Evolutionary conservation across 2,329 filamentous ascomycete species (phyloP).

Genomic region (Aspergillus fumigatiaffinis): DNA sequence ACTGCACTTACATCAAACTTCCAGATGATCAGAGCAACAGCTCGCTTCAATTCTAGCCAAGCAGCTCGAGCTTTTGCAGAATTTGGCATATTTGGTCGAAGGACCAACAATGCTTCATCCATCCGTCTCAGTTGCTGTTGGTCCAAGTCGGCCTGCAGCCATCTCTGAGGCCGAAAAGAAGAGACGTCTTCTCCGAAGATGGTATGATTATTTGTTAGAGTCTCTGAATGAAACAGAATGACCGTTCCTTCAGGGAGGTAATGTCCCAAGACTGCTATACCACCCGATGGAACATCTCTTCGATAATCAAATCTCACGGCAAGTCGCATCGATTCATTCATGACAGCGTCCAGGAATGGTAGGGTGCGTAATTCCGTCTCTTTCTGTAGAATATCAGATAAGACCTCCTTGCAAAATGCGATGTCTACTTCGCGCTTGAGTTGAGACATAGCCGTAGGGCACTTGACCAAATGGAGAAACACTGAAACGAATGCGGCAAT

Average conservation of each 20-base stretch:
- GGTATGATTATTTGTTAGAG: neutral
- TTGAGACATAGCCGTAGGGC: conserved; percentile 1
- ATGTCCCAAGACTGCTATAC: neutral
- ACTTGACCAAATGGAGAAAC: conserved; percentile 4
- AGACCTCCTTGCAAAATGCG: neutral
- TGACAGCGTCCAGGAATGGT: conserved; percentile 13
- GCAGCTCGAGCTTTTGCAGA: conserved; percentile 2
- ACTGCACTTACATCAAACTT: conserved; percentile 12
- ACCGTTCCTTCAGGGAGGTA: conserved; percentile 4
- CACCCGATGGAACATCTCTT: neutral
- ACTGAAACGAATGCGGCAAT: conserved; percentile 4
- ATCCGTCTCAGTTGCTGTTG: conserved; percentile 4
- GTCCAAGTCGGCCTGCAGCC: conserved; percentile 5
- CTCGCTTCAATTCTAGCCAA: conserved; percentile 15
- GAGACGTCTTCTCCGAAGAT: conserved; percentile 7
- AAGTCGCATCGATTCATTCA: conserved; percentile 16
- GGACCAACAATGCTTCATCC: conserved; percentile 6
- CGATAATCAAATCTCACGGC: neutral
- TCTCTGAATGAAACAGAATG: conserved; percentile 7
- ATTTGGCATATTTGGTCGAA: neutral
- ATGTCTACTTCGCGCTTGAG: conserved; percentile 10
- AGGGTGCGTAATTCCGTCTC: conserved; percentile 5
- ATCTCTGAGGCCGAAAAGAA: conserved; percentile 13
- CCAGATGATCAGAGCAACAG: conserved; percentile 8
- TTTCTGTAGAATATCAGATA: neutral